Evolutionary conservation across 2,329 filamentous ascomycete genomes (phyloP), one percentile per base, ranked within the genome.

Genomic region (Fusarium brevicatenulatum): DNA sequence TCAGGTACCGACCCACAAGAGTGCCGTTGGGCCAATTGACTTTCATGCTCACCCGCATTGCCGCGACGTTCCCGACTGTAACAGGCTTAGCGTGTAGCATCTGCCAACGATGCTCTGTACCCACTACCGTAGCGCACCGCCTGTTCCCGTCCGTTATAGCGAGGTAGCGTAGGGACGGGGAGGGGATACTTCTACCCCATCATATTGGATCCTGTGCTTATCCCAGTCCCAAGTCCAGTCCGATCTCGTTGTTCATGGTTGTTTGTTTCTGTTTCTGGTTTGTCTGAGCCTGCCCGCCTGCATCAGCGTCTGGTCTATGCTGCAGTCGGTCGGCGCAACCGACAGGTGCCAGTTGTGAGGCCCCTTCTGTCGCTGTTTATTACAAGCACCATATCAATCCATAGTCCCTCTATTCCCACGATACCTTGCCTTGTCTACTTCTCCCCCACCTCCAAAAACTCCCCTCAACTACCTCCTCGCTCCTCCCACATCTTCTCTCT

Each of bases 121-220:
- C 66, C 66, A 69, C 66, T 70, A 58, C 43, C 56, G 66, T 70
- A 73, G 66, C 66, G 70, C 63, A 71, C 68, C 53, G 67, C 50
- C 68, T 63, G 67, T 67, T 70, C 62, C 63, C 63, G 68, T 57
- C 65, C 66, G 50, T 69, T 69, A 69, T 68, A 62, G 63, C 18
- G 64, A 67, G 63, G 63, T 50, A 66, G 32, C 49, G 47, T 52
- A 52, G 47, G 59, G 59, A 49, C 36, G 23, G 63, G 63, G 59
- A 40, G 36, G 61, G n/a, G 63, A 66, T 72, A 73, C 70, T 60
- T 73, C 66, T 71, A 73, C 70, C 70, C 70, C 70, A 73, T 73
- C 70, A 73, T 73, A 61, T 73, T 59, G 66, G 63, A 70, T 72
- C 70, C 70, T 70, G 69, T 69, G 66, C 70, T 73, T 72, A 73